Evolutionary conservation across 2,329 filamentous ascomycete species (phyloP), one percentile per base, ranked within the genome.

Genomic region (Chaetomiaceae sp.): DNA sequence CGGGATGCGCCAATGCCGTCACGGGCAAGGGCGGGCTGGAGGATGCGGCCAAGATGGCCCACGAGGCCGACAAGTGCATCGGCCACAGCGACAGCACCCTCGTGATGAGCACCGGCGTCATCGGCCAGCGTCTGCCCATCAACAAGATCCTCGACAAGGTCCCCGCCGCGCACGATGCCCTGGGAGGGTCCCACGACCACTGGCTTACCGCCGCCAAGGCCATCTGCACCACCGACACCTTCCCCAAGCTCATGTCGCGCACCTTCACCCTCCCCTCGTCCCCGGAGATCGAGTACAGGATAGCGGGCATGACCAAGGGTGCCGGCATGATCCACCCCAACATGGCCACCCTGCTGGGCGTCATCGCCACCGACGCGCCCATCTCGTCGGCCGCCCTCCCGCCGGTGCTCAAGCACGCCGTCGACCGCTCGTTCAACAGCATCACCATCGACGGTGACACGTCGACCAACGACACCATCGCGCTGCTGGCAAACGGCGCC

Each of bases 261-360:
- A 82, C 83, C 13, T 99, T 97, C 70, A 83, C 76, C 23, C 81
- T 99, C 27, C 91, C 93, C 4, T 91, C 87, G 1, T 87, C 87
- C 4, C 82, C 87, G 0, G 76, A 76, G 16, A 75, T 82, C 44
- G 83, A 86, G 66, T 99, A 96, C 72, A 79, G 81, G 61, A 86
- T 99, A 44, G 90, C 89, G 12, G 93, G 93, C 61, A 95, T 95
- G 82, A 95, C 92, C 63, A 99, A 99, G 74, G 93, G 93, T 51
- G 93, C 93, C 5, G 93, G 93, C 64, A 99, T 99, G 93, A 96
- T 99, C 68, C 91, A 96, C 66, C 93, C 93, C 42, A 97, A 99
- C 74, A 96, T 99, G 91, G 93, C 90, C 25, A 99, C 93, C 1
- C 80, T 97, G 30, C 82, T 99, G 31, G 90, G 89, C 48, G 86